Conservation (phyloP, 176 grass and related monocot genomes). For the Paspalum vaginatum region DNA sequence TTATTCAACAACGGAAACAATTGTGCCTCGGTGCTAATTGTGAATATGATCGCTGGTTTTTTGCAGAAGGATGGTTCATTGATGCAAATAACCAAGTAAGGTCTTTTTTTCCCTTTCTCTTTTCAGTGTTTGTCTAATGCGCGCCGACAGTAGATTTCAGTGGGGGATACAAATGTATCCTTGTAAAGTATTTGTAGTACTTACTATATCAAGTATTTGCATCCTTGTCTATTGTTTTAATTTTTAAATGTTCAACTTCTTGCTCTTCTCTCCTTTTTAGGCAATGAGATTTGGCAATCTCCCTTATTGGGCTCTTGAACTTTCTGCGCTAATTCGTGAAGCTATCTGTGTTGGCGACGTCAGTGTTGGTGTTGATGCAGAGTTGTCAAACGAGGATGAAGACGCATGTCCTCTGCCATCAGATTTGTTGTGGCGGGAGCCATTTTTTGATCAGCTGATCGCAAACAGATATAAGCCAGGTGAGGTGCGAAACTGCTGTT, state of each 20-base stretch:
- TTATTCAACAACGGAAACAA: slow-evolving; percentile 8
- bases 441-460: slow-evolving; percentile 89
- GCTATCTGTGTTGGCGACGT: slow-evolving; percentile 59
- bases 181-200: neutral
- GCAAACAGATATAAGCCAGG: slow-evolving; percentile 86
- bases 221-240: neutral
- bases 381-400: slow-evolving; percentile 45
- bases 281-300: slow-evolving; percentile 96
- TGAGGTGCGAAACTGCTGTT: slow-evolving; percentile 70
- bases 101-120: neutral
- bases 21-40: neutral
- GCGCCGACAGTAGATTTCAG: neutral
- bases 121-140: slow-evolving; percentile 6
- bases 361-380: slow-evolving; percentile 8
- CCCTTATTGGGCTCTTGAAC: slow-evolving; percentile 66
- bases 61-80: slow-evolving; percentile 85
- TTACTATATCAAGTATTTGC: neutral
- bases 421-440: slow-evolving; percentile 79
- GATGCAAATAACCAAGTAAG: slow-evolving; percentile 80
- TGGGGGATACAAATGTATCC: neutral
- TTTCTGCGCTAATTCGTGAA: slow-evolving; percentile 61
- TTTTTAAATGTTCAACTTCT: neutral
- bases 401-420: slow-evolving; percentile 68
- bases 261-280: slow-evolving; percentile 26
- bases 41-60: slow-evolving; percentile 38